Percentiles rank a stretch among this genome's conserved stretches.
Conservation (phyloP, 257 asterid genomes). For the Primulina tabacum region DNA sequence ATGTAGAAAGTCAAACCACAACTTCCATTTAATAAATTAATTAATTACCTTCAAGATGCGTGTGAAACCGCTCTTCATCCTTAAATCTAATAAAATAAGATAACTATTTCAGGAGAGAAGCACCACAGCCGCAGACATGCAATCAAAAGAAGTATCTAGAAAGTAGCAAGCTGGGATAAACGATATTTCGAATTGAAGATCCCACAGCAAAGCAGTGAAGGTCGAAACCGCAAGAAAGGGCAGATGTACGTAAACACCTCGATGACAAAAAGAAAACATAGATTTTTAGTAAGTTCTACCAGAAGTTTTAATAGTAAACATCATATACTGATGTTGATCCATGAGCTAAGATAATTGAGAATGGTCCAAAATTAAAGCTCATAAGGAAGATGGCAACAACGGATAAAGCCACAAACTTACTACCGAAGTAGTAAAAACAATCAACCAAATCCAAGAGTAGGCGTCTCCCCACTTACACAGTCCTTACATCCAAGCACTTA, state of each 20-base stretch:
- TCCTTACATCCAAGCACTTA: conserved; percentile 55
- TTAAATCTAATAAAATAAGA: conserved; percentile 53
- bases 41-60: conserved; percentile 62
- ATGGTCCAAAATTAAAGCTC: conserved; percentile 26
- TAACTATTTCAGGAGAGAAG: conserved; percentile 51
- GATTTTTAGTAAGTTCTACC: conserved; percentile 46
- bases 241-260: conserved; percentile 93
- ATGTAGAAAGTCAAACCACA: conserved; percentile 28
- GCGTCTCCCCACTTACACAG: conserved; percentile 68
- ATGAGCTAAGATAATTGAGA: conserved; percentile 26
- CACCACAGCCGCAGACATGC: conserved; percentile 62
- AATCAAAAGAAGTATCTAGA: conserved; percentile 80
- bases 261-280: conserved; percentile 76
- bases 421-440: conserved; percentile 53
- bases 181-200: conserved; percentile 86
- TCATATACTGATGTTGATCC: conserved; percentile 39
- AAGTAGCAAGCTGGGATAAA: conserved; percentile 82
- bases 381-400: conserved; percentile 24
- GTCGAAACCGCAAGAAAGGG: conserved; percentile 67
- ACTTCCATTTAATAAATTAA: conserved; percentile 36
- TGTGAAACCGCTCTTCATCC: conserved; percentile 56
- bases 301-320: conserved; percentile 31
- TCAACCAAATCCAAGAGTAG: conserved; percentile 83
- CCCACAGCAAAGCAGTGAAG: conserved; percentile 77
- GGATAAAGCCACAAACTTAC: conserved; percentile 47